Conservation (phyloP, 345 rosid species). For the Populus deltoides region DNA sequence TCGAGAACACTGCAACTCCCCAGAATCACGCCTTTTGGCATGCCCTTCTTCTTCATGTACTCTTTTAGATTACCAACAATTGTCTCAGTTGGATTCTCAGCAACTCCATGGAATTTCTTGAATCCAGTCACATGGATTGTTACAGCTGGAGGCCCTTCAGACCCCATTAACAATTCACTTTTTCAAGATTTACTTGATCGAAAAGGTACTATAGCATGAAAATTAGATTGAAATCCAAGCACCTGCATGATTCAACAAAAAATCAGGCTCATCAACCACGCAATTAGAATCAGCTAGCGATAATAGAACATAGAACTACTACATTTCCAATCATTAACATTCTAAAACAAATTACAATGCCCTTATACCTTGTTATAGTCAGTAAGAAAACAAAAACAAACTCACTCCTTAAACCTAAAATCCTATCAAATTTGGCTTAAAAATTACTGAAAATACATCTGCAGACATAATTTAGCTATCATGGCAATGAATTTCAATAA, state of each 20-base stretch:
- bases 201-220: conserved; percentile 9
- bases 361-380: background rate
- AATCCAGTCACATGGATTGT: conserved; percentile 89
- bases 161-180: conserved; percentile 54
- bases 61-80: conserved; percentile 66
- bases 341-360: background rate
- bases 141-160: conserved; percentile 81
- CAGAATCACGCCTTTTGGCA: conserved; percentile 67
- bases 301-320: background rate
- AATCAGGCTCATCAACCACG: background rate
- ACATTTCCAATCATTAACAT: background rate
- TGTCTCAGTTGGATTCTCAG: conserved; percentile 91
- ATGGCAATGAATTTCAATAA: background rate
- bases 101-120: conserved; percentile 96
- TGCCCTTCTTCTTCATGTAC: conserved; percentile 59
- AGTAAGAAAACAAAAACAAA: background rate
- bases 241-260: conserved; percentile 7
- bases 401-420: background rate
- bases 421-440: background rate
- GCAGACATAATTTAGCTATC: background rate
- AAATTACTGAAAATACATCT: background rate
- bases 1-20: conserved; percentile 83
- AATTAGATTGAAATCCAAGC: background rate
- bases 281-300: background rate
- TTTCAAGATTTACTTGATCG: background rate